phyloP scores from a whole-genome alignment of 2,329 filamentous ascomycete genomes.

The Xylaria sp. region DNA sequence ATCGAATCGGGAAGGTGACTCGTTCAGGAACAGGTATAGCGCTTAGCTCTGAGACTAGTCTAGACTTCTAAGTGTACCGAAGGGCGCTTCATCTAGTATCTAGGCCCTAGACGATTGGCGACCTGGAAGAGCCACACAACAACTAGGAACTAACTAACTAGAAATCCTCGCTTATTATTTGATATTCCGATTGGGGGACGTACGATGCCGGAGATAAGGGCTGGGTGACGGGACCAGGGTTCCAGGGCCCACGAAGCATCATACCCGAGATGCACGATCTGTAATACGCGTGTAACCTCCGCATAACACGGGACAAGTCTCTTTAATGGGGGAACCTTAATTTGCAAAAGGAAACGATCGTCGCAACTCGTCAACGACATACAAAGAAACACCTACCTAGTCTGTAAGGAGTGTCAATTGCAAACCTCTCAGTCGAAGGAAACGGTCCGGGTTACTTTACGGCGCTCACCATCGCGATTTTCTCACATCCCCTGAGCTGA shows the following conservation, averaged over 20 bases:
- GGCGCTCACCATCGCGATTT: neutral
- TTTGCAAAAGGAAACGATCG: constrained; percentile 27
- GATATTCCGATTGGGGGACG: too few relatives aligned
- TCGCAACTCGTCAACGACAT: constrained; percentile 19
- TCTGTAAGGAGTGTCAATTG: too few relatives aligned
- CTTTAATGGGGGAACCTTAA: constrained; percentile 25
- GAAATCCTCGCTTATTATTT: too few relatives aligned
- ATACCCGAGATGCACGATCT: too few relatives aligned
- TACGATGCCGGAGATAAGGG: too few relatives aligned
- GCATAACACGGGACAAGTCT: constrained; percentile 14
- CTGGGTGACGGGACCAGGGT: too few relatives aligned
- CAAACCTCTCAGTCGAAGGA: neutral
- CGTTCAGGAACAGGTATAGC: constrained; percentile 30
- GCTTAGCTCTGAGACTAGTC: constrained; percentile 13
- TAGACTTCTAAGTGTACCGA: constrained; percentile 1
- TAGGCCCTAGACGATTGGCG: constrained; percentile 10
- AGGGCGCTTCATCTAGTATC: neutral
- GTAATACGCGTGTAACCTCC: too few relatives aligned
- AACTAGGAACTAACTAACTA: too few relatives aligned
- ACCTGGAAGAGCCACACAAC: neutral
- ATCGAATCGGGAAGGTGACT: constrained; percentile 13
- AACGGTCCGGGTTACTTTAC: too few relatives aligned
- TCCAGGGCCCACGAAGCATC: too few relatives aligned
- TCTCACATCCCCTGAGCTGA: too few relatives aligned
- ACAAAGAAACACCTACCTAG: constrained; percentile 9